Evolutionary conservation across 2,329 filamentous ascomycete species (phyloP).

Genomic region (Trichophyton equinum): DNA sequence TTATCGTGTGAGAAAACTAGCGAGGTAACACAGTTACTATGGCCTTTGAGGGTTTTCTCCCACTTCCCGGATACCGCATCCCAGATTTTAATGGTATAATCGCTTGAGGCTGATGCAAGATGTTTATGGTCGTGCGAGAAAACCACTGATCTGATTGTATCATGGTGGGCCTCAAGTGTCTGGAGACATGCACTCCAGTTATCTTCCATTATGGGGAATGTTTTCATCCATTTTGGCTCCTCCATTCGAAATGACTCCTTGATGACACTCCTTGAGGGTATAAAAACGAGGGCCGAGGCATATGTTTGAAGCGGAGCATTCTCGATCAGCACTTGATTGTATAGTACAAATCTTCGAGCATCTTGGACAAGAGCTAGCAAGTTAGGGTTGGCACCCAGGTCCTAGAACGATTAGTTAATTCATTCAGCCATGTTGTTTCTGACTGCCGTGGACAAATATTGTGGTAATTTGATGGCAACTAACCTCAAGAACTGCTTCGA

Average conservation of each 20-base stretch:
- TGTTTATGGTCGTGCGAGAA: not conserved
- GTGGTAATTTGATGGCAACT: not conserved
- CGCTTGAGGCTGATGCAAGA: not conserved
- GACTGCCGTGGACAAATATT: not conserved
- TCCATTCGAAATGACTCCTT: not conserved
- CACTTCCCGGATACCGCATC: not conserved
- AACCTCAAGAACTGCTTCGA: not conserved
- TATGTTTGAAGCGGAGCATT: not conserved
- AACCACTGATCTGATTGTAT: not conserved
- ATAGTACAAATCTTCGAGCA: not conserved
- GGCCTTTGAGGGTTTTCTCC: not conserved
- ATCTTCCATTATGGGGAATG: not conserved
- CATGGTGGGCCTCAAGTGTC: not conserved
- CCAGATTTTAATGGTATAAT: slow-evolving; percentile 1
- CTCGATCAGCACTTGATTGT: not conserved
- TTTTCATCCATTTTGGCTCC: slow-evolving; percentile 4
- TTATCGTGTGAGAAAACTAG: not conserved
- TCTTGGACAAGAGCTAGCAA: not conserved
- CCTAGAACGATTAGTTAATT: not conserved
- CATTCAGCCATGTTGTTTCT: not conserved
- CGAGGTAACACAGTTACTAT: not conserved
- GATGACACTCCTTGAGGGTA: not conserved
- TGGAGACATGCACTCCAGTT: slow-evolving; percentile 5
- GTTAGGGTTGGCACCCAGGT: not conserved
- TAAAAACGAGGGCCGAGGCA: not conserved